Evolutionary conservation across 768 basidiomycete species (phyloP).

Genomic region (Gymnopilus junonius): DNA sequence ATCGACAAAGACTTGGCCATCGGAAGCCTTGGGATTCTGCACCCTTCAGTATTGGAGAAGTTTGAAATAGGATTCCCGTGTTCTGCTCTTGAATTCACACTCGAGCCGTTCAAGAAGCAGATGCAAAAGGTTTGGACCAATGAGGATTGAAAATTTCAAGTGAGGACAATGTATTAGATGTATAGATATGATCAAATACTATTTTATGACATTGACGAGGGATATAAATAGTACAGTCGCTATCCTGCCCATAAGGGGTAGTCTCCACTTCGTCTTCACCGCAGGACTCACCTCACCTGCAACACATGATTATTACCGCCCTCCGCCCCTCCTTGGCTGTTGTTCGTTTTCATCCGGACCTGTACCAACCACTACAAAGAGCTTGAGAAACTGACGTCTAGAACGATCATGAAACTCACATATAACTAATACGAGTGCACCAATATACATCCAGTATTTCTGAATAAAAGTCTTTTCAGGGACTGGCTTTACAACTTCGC

Average conservation of each 20-base stretch:
- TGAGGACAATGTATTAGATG: conserved; percentile 26
- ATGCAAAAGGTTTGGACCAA: conserved; percentile 62
- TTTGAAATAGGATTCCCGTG: conserved; percentile 96
- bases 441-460: conserved; percentile 91
- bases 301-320: neutral
- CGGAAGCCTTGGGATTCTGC: conserved; percentile 91
- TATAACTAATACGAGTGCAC: conserved; percentile 58
- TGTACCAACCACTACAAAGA: conserved; percentile 34
- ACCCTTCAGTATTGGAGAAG: conserved; percentile 88
- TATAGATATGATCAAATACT: conserved; percentile 8
- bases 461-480: conserved; percentile 82
- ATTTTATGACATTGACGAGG: neutral
- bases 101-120: conserved; percentile 92
- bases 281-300: neutral
- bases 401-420: conserved; percentile 47
- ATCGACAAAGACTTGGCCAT: conserved; percentile 68
- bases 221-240: too few relatives aligned
- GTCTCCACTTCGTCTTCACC: too few relatives aligned
- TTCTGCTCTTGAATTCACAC: conserved; percentile 90
- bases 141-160: conserved; percentile 49
- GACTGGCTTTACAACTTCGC: conserved; percentile 60
- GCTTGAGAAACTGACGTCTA: neutral
- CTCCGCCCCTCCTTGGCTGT: conserved; percentile 26
- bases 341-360: conserved; percentile 44
- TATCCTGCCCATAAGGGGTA: too few relatives aligned